Evolutionary conservation across 1,139 yeast species (phyloP).

Genomic region (Suhomyces bolitotheri): DNA sequence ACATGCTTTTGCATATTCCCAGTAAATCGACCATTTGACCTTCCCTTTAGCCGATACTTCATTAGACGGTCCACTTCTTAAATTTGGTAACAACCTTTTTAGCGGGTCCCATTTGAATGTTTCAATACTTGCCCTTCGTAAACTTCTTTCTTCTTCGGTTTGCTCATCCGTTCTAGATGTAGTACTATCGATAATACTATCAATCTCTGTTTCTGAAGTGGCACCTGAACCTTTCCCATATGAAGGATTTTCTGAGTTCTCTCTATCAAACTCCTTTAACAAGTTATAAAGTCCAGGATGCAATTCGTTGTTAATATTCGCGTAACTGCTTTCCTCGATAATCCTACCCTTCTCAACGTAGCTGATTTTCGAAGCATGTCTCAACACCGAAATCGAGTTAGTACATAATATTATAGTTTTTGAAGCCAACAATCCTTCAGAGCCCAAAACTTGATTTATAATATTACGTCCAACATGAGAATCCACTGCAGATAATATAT

Average conservation of each 20-base stretch:
- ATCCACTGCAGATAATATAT: conserved; percentile 89
- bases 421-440: conserved; percentile 29
- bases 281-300: conserved; percentile 31
- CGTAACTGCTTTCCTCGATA: conserved; percentile 24
- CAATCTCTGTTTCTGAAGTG: neutral
- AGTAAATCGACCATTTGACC: conserved; percentile 28
- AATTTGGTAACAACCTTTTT: conserved; percentile 24
- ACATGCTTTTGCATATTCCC: conserved; percentile 27
- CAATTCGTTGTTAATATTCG: conserved; percentile 13
- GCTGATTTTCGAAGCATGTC: conserved; percentile 30
- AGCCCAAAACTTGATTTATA: conserved; percentile 34
- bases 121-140: conserved; percentile 33
- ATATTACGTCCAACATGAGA: conserved; percentile 77
- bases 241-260: neutral
- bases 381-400: conserved; percentile 38
- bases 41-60: conserved; percentile 31
- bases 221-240: too few species aligned
- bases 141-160: conserved; percentile 2
- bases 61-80: conserved; percentile 26
- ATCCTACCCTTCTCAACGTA: conserved; percentile 31
- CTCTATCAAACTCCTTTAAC: conserved; percentile 26
- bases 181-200: neutral
- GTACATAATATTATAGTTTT: conserved; percentile 42
- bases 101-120: conserved; percentile 35
- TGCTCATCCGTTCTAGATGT: neutral